These are phyloP conservation scores for Gossypium ekmanianum DNA, from an alignment of 345 rosid species.

Conservation along the genomic window DNA sequence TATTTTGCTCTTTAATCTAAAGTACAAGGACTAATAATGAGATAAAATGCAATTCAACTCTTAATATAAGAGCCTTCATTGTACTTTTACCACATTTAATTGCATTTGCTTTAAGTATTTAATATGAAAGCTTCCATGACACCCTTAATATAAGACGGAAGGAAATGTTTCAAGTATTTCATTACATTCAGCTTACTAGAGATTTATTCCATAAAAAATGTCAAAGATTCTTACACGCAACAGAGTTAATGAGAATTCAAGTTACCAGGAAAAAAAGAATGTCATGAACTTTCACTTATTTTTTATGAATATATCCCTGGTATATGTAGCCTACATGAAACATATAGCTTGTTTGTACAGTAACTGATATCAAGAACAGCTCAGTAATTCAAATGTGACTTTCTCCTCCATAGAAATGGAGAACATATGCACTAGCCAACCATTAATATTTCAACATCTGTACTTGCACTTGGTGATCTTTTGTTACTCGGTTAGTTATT, in stretches of 20 bases:
- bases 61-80: no score
- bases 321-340: no score
- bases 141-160: not conserved
- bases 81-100: not conserved
- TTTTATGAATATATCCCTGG: not conserved
- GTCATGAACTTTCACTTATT: not conserved
- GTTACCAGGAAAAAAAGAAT: not conserved
- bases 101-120: not conserved
- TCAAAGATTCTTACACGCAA: not conserved
- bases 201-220: not conserved
- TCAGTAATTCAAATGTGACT: not conserved
- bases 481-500: not conserved
- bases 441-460: no score
- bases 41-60: no score
- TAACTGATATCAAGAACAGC: not conserved
- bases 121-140: no score
- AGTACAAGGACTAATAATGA: no score
- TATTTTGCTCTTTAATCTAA: no score
- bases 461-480: not conserved
- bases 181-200: not conserved
- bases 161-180: not conserved
- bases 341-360: not conserved
- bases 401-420: no score
- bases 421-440: no score
- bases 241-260: not conserved